Evolutionary conservation across 257 asterid genomes (phyloP), one percentile per base, ranked within the genome.

Genomic region (Rubia yunnanensis): DNA sequence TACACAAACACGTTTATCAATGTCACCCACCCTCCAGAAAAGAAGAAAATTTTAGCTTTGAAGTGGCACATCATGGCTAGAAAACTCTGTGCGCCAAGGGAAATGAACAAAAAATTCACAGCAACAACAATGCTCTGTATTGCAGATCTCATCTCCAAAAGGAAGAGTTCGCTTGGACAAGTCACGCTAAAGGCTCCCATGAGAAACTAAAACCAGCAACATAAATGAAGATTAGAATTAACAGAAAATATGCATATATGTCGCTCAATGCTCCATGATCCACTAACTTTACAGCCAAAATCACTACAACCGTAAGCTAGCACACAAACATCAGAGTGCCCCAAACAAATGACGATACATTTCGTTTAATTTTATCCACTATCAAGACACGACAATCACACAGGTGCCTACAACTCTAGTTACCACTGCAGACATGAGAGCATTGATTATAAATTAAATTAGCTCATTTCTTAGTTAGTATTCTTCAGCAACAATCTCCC

Each of bases 331-430:
- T 88, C 13, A 66, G 30, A 15, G 54, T 14, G 1, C 94, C 94
- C 1, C 94, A 95, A 0, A 64, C 15, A 0, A 63, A 39, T 2
- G 87, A 61, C 41, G 85, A 38, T 17, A 68, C 22, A 36, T 85
- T 65, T 60, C 96, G 59, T 6, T 95, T 89, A 0, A 73, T 14
- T 63, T 70, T 78, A 60, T 89, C 96, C 10, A 85, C 88, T n/a
- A 85, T 32, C 24, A 74, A 7, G 92, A 70, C 39, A 72, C 2
- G 1, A 65, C 59, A 0, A 84, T 84, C 9, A 83, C 70, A 0
- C 32, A 27, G 3, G 70, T 66, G 0, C 85, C 87, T 0, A 80
- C 87, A 1, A 78, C 81, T 7, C 95, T 86, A 2, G 84, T 82
- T 24, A 83, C 74, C 0, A 84, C 74, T 0, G n/a, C n/a, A n/a